These are phyloP conservation scores for Primulina huaijiensis DNA, from an alignment of 257 asterid genomes.

Conservation along the genomic window DNA sequence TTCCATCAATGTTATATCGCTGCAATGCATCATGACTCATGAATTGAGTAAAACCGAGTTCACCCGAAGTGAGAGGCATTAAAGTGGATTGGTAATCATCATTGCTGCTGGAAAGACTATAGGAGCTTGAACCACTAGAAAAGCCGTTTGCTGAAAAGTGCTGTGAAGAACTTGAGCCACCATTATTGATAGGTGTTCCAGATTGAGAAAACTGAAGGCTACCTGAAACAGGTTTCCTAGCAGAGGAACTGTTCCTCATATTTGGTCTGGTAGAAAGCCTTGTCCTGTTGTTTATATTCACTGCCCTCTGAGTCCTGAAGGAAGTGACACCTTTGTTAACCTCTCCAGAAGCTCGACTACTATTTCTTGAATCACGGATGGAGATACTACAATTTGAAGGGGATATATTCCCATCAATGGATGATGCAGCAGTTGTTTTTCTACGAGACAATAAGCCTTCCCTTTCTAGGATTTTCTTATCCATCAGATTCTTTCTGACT, in stretches of 20 bases:
- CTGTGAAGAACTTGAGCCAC: background rate
- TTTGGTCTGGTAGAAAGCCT: conserved; percentile 35
- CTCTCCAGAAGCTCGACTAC: conserved; percentile 31
- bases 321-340: conserved; percentile 34
- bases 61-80: conserved; percentile 34
- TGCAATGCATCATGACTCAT: conserved; percentile 37
- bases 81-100: conserved; percentile 32
- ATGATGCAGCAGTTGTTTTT: conserved; percentile 21
- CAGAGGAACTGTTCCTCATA: conserved; percentile 34
- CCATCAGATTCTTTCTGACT: conserved; percentile 32
- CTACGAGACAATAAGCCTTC: conserved; percentile 46
- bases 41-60: conserved; percentile 33
- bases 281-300: conserved; percentile 34
- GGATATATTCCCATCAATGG: conserved; percentile 23
- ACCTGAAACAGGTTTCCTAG: conserved; percentile 27
- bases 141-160: conserved; percentile 22
- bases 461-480: conserved; percentile 45
- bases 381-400: conserved; percentile 44
- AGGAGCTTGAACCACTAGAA: conserved; percentile 48
- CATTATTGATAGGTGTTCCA: conserved; percentile 28
- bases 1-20: conserved; percentile 51
- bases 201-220: conserved; percentile 13
- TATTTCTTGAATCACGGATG: conserved; percentile 36
- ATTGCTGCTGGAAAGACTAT: conserved; percentile 37
- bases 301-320: conserved; percentile 42